Base-by-base conservation (phyloP, 2,329 filamentous ascomycete species). In the Colletotrichum sansevieriae region DNA sequence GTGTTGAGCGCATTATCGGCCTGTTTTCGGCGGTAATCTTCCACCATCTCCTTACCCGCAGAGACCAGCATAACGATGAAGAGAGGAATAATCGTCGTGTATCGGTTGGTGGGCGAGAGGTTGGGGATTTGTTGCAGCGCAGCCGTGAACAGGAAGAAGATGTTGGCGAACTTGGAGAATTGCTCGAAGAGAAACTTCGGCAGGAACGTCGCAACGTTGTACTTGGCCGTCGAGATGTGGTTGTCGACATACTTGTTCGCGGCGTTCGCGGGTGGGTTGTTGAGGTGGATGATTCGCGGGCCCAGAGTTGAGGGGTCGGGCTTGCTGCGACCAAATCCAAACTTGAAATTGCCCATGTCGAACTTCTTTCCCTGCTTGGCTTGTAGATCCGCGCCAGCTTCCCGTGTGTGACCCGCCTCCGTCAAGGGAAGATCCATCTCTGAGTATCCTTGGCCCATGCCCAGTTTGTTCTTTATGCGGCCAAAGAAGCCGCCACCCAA, bases 81-180 rank as follows among this genome's bases (percentile, higher is more conserved):
- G 68, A 99, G 87, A n/a, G 96, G 96, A 6, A 92, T 95, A 77
- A 99, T 98, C 43, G 97, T 99, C 6, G 96, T 99, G 78, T 95
- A 99, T 80, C 87, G 88, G 82, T 98, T 98, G 10, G 96, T 99
- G 8, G 97, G 96, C 39, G 95, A 97, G 70, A 99, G 91, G 72
- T 92, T 91, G 22, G 96, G 96, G 70, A 99, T 97, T 79, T 99
- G 96, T 83, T 99, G 96, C 52, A 99, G 83, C 46, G 89, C 91
- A 15, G 96, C 95, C 43, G 96, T 99, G 80, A 99, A 98, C 78
- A 99, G 88, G 92, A 99, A 99, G 85, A 99, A 99, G 76, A 99
- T 82, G 82, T 99, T 99, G 84, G 96, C 96, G 81, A 98, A 97
- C 84, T 98, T 99, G 70, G 95, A 98, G 82, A 99, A 99, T 79